Evolutionary conservation across 2,329 filamentous ascomycete genomes (phyloP).

Genomic region (Pyrenophora tritici-repentis): DNA sequence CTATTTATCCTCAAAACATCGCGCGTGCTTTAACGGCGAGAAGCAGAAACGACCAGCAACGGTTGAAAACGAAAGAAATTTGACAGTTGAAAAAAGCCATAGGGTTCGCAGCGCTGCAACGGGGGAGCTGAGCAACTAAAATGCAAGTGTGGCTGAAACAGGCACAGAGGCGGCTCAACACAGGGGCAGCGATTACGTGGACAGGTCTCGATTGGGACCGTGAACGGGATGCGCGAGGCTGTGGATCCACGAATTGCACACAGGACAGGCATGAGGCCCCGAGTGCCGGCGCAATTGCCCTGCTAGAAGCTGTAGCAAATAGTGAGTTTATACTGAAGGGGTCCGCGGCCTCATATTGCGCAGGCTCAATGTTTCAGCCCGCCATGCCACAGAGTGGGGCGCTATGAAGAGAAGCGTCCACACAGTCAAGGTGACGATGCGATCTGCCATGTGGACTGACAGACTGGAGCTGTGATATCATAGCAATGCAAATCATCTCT

Average conservation of each 20-base stretch:
- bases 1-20: no score
- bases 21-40: not conserved
- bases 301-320: not conserved
- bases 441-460: not conserved
- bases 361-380: constrained; percentile 1
- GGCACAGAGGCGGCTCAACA: constrained; percentile 8
- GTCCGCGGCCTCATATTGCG: not conserved
- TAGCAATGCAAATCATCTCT: not conserved
- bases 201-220: constrained; percentile 4
- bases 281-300: not conserved
- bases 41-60: not conserved
- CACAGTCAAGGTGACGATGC: not conserved
- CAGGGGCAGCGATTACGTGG: constrained; percentile 16
- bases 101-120: constrained; percentile 7
- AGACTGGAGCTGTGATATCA: not conserved
- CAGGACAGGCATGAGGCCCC: not conserved
- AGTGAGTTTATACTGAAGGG: not conserved
- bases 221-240: constrained; percentile 2
- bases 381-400: constrained; percentile 1
- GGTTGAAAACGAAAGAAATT: not conserved
- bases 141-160: constrained; percentile 10
- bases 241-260: not conserved
- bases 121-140: constrained; percentile 2
- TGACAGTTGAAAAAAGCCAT: not conserved
- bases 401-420: not conserved